Evolutionary conservation across 2,329 filamentous ascomycete genomes (phyloP), one percentile per base, ranked within the genome.

Genomic region (Coniochaeta prunicola): DNA sequence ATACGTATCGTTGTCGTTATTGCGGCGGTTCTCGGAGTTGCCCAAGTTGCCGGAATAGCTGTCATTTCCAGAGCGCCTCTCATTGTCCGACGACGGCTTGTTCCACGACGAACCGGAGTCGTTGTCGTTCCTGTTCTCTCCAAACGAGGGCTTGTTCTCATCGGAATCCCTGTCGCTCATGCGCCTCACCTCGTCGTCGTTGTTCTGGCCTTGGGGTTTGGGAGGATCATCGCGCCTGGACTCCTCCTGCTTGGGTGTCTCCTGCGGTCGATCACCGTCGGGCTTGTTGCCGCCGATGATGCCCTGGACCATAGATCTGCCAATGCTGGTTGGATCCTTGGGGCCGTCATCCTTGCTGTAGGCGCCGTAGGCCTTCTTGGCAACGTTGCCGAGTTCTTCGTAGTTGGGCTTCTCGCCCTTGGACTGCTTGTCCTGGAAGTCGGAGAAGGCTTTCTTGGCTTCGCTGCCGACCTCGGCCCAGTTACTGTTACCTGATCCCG

Each of bases 361-460:
- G 8, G 64, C 66, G 10, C 63, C 62, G 54, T 72, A 69, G 31
- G 73, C 70, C 57, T 69, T 67, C 62, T 70, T 68, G 40, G 71
- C 72, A 0, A 74, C 61, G 54, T 62, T 58, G 54, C 65, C 67
- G 24, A 73, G 64, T 59, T 69, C 67, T 48, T 58, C 59, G 60
- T 65, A 69, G 58, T 74, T 70, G 57, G 70, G 65, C 21, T 55
- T 66, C 24, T 70, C 66, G 21, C 70, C 70, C 70, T 73, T 72
- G 3, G 69, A 40, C 38, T 56, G 34, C n/a, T 33, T 38, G 56
- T 60, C 59, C 59, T 60, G 34, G 62, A 62, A 66, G 58, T 62
- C 61, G 21, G 28, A 48, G 57, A 40, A 63, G 59, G 62, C 64
- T 60, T 64, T 45, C 61, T 66, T 66, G 63, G 63, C 64, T 1